Base-by-base conservation (phyloP, 305 asterid genomes). In the Fraxinus xanthoxyloides region DNA sequence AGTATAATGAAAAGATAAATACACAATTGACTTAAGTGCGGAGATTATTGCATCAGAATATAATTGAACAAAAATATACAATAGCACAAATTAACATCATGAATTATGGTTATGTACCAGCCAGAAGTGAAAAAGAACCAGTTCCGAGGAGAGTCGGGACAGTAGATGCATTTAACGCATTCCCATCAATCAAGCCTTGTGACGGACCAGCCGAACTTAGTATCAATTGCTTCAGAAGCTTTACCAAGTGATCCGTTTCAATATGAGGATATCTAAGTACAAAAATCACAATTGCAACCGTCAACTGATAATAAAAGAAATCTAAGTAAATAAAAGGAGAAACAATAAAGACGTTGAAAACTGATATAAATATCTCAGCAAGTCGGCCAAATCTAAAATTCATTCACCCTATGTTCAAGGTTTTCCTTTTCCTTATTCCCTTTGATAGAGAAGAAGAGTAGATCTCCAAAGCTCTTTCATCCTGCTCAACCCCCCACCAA, bases 101-200 rank as follows among this genome's bases (percentile, higher is more conserved):
- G 63, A 82, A 82, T 81, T 83, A 80, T 56, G 21, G 70, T 54
- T 32, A 87, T 97, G 78, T 90, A 96, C 99, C 78, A 69, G 92
- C 84, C 67, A 97, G 82, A 87, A 97, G 94, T 59, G 99, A 95
- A 88, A 97, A 97, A 30, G 92, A 90, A 83, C 98, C 95, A 83
- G 94, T 87, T 85, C 99, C 99, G 46, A 97, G 87, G 72, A 97
- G 91, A 51, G 99, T 97, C 61, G 99, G 98, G 77, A 93, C 98
- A 83, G 85, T 87, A 88, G 99, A 94, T 80, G 99, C 98, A 85
- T 87, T 92, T 32, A 86, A 82, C 83, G 82, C 78, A 89, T 85
- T 87, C 82, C 94, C 88, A 78, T 90, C 91, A 86, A 86, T 82
- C 77, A 82, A 35, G 75, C 87, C 90, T 79, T 63, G 89, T 24